A percentile compares a stretch with the other conserved stretches of the same genome.
These are phyloP conservation scores for Schrenkiella parvula DNA, from an alignment of 345 rosid species.

Conservation along the genomic window DNA sequence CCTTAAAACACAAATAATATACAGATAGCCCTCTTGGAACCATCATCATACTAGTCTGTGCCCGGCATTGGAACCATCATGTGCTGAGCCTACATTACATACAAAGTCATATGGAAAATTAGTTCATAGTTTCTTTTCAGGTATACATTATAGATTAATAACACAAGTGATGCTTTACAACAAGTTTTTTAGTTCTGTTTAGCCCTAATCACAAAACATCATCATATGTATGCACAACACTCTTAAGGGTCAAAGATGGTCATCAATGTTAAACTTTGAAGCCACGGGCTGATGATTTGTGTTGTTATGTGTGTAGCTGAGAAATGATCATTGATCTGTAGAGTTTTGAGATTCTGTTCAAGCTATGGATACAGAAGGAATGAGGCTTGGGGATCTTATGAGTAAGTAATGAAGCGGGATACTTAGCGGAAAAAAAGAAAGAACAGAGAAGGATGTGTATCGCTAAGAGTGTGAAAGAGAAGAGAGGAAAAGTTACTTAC, in stretches of 20 bases:
- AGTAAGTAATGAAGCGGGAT: background rate
- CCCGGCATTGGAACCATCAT: conserved; percentile 65
- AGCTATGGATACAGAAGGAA: background rate
- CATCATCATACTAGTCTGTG: conserved; percentile 36
- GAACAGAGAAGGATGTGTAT: background rate
- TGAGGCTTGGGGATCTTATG: background rate
- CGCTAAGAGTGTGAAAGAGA: background rate
- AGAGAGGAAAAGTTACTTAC: conserved; percentile 51
- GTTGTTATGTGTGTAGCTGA: background rate
- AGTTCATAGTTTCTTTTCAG: background rate
- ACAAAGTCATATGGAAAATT: background rate
- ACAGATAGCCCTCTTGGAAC: conserved; percentile 1
- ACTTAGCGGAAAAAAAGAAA: background rate
- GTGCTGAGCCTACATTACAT: conserved; percentile 52
- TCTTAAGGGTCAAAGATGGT: background rate
- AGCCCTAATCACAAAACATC: background rate
- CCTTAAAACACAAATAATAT: conserved; percentile 22
- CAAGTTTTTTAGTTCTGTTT: background rate
- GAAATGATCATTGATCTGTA: background rate
- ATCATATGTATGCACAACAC: background rate
- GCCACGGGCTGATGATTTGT: background rate
- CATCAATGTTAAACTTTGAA: background rate
- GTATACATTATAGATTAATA: background rate
- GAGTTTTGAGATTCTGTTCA: background rate
- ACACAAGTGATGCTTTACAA: background rate